Base-by-base conservation (phyloP, 2,329 filamentous ascomycete species). In the Xylaria sp. region DNA sequence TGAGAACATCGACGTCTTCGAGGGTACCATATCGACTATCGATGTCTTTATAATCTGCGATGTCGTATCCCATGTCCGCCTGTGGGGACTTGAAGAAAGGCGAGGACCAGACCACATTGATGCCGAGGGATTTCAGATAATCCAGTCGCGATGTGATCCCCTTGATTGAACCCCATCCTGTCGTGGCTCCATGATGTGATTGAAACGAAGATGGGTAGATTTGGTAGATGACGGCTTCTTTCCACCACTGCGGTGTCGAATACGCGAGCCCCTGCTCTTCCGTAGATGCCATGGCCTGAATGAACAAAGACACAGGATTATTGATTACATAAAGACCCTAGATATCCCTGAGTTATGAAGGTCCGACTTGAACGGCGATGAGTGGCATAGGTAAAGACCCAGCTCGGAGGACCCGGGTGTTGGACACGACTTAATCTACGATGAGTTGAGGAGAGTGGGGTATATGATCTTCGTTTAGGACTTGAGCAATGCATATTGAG, bases 21-120 rank as follows among this genome's bases (percentile, higher is more conserved):
- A 93, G 82, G 0, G 89, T 90, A 46, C 91, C 91, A 73, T 92
- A 93, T 0, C 87, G 86, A 1, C 84, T 81, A 73, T 92, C 86
- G 34, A 93, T 88, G 32, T 83, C 83, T 76, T 91, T 87, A 72
- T 93, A 93, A 77, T 93, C 86, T 28, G 87, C 84, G 58, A 92
- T 88, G 75, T 92, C 91, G 75, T 92, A 92, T 37, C 89, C 90
- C 89, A 92, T 91, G 73, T 92, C 90, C 3, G 88, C 81, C 74
- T 91, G 87, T 0, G 90, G 90, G 4, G 84, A 87, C 70, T 89
- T 86, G 74, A 88, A 90, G 77, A 91, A 88, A 13, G 91, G 91
- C 54, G 86, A 91, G 0, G 90, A 79, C 91, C 91, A 93, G 58
- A 93, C 82, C 7, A 89, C 84, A 74, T 92, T 86, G 10, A 90